Conservation (phyloP, 106 monocot genomes). For the Dendrobium nobile region DNA sequence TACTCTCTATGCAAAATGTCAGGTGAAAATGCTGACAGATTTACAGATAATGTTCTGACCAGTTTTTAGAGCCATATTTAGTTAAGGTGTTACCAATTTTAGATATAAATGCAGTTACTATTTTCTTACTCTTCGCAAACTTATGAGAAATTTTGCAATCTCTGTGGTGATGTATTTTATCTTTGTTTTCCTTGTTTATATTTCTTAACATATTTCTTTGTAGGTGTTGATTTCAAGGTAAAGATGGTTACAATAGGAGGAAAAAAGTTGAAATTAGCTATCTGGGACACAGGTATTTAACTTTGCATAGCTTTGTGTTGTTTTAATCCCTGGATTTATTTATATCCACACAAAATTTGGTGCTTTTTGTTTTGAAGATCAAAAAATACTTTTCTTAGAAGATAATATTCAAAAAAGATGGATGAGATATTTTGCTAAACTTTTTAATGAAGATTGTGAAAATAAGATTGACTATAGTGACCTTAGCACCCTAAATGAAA, state of each 20-base stretch:
- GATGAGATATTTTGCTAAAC: too few species aligned
- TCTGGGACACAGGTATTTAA: conserved; percentile 92
- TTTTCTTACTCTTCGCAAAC: background rate
- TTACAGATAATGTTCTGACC: background rate
- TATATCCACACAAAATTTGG: background rate
- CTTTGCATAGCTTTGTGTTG: background rate
- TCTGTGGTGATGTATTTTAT: background rate
- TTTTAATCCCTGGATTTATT: background rate
- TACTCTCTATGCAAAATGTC: background rate
- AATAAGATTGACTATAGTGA: too few species aligned
- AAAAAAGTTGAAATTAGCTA: conserved; percentile 94
- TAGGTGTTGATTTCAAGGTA: conserved; percentile 98
- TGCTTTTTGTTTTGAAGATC: background rate
- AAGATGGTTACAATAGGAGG: conserved; percentile 85
- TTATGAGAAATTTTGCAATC: background rate
- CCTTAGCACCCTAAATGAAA: too few species aligned
- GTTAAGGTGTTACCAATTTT: background rate
- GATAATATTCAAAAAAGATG: too few species aligned
- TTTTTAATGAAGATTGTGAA: too few species aligned
- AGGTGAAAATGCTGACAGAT: background rate
- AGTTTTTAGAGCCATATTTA: background rate
- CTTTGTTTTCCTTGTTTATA: background rate
- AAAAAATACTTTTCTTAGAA: too few species aligned
- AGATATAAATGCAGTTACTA: background rate
- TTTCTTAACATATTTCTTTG: conserved; percentile 1